Conservation (phyloP, 768 basidiomycete genomes). For the Cystofilobasidium macerans region DNA sequence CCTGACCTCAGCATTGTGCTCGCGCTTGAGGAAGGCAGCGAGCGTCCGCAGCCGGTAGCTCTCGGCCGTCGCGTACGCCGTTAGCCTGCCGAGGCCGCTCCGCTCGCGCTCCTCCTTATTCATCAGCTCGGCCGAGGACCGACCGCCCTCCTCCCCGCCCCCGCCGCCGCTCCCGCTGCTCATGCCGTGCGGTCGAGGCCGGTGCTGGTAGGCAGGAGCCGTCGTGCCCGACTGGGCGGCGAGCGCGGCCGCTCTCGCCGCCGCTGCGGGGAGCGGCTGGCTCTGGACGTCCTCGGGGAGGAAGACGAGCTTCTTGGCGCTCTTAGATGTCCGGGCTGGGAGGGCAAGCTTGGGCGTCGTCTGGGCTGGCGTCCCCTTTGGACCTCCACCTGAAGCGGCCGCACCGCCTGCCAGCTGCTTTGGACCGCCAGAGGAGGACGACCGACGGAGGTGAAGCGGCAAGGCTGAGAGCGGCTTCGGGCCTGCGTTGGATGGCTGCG, state of each 20-base stretch:
- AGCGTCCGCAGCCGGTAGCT: slow-evolving; percentile 67
- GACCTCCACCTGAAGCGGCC: not conserved
- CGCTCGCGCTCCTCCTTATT: slow-evolving; percentile 69
- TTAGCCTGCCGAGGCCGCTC: slow-evolving; percentile 68
- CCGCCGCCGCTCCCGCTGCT: slow-evolving; percentile 46
- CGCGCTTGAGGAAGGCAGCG: slow-evolving; percentile 75
- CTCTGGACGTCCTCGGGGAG: slow-evolving; percentile 85
- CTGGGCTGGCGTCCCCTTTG: slow-evolving; percentile 22
- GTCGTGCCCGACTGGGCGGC: not conserved
- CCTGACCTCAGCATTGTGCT: slow-evolving; percentile 71
- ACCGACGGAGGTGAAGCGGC: not conserved
- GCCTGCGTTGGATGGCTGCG: not conserved
- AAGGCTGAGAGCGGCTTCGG: not conserved
- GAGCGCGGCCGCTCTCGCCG: not conserved
- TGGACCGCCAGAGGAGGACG: not conserved
- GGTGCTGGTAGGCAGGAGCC: too few relatives aligned
- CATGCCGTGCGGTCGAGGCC: slow-evolving; percentile 29
- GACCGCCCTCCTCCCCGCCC: slow-evolving; percentile 54
- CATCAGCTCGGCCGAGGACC: slow-evolving; percentile 82
- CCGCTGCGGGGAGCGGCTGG: slow-evolving; percentile 46
- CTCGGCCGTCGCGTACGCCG: slow-evolving; percentile 76
- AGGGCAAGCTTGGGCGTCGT: slow-evolving; percentile 10
- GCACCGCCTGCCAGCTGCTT: too few relatives aligned
- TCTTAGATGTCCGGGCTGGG: slow-evolving; percentile 63
- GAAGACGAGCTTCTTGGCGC: slow-evolving; percentile 77